phyloP scores from a whole-genome alignment of 2,329 filamentous ascomycete species.

The Ophiobolus disseminans region DNA sequence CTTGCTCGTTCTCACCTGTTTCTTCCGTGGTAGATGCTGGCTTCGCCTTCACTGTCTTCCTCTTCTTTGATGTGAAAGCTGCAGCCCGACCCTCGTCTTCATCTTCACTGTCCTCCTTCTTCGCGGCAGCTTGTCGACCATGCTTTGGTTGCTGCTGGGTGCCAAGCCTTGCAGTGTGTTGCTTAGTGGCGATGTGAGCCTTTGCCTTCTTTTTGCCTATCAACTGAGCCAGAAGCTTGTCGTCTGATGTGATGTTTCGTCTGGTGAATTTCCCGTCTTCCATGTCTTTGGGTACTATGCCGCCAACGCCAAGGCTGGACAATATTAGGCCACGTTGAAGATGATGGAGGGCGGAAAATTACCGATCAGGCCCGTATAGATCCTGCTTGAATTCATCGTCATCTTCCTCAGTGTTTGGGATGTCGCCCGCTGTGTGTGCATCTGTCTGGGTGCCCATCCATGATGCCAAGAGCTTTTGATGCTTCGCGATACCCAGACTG shows the following conservation, averaged over 20 bases:
- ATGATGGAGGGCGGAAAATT: neutral
- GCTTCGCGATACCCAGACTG: constrained; percentile 61
- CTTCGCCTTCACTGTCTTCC: constrained; percentile 29
- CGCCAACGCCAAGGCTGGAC: constrained; percentile 50
- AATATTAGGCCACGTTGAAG: neutral
- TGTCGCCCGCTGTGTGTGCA: constrained; percentile 47
- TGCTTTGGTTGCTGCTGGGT: constrained; percentile 35
- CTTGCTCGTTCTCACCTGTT: too few species aligned
- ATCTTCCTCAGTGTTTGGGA: constrained; percentile 55
- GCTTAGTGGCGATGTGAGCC: constrained; percentile 36
- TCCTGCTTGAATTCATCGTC: constrained; percentile 63
- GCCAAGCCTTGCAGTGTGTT: constrained; percentile 25
- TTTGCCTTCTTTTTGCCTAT: constrained; percentile 54
- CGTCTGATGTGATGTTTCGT: constrained; percentile 49
- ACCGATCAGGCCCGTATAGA: constrained; percentile 62
- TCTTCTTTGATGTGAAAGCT: constrained; percentile 43
- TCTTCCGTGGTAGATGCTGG: too few species aligned
- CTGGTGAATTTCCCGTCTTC: constrained; percentile 48
- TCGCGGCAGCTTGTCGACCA: constrained; percentile 17
- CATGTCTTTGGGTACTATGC: constrained; percentile 44
- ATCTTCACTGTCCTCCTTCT: constrained; percentile 46
- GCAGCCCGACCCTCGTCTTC: constrained; percentile 50
- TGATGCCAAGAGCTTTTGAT: constrained; percentile 62
- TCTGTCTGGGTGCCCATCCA: constrained; percentile 59
- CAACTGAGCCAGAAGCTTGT: constrained; percentile 51